Base-by-base conservation (phyloP, 352 stramenopile species). In the Phytopythium delawarense region DNA sequence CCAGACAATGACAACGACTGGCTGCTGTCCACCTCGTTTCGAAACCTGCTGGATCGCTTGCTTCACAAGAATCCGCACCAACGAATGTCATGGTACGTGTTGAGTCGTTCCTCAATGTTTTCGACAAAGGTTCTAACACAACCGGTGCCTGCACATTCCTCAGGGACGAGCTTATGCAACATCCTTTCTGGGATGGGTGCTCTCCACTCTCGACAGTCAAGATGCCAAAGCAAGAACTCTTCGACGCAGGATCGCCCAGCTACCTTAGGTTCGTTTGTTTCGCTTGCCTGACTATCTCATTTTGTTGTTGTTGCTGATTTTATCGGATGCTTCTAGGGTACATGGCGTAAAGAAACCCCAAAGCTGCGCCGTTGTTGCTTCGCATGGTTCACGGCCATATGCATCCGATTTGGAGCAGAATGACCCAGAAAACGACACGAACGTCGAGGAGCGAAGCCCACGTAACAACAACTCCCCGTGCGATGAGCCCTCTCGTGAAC, bases 1-100 rank as follows among this genome's bases (percentile, higher is more conserved):
- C 80, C 84, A 20, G 64, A 67, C 7, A 53, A 60, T 49, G 75
- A 74, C 4, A 59, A 64, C 51, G 75, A 75, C n/a, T 83, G 67
- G 54, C 59, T 70, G n/a, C 86, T 92, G 72, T 79, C 79, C 1
- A 39, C 63, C 35, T 63, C 59, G 2, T 91, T 96, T 67, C 79
- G 70, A 37, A 58, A 84, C 28, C 60, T 96, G n/a, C 53, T 96
- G 3, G 28, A 66, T 7, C 67, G 71, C 7, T 62, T 96, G 28
- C 66, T 96, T 13, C 66, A 79, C 16, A 92, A 92, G 71, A 72
- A 92, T 57, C 87, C 87, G 12, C 79, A 87, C 54, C 64, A 80
- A 30, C 72, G 87, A 34, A 93, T 96, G 13, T 83, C 71, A 6
- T 96, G 87, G 87, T 93, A 69, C 56, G 63, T 71, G 37, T 59